Conservation (phyloP, 2,329 filamentous ascomycete species). For the Neopestalotiopsis sp. region DNA sequence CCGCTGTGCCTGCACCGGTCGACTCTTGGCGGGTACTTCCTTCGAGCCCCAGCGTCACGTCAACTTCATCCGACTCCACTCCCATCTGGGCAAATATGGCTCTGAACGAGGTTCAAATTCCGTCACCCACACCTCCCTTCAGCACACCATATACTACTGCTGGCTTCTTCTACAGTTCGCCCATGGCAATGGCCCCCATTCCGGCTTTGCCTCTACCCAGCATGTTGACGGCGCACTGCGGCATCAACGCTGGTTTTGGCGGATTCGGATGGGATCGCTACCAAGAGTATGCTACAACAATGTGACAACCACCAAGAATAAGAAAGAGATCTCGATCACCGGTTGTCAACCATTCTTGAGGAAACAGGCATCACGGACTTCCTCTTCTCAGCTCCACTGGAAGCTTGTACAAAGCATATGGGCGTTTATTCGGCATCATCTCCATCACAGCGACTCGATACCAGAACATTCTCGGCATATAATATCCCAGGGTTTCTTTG, state of each 20-base stretch:
- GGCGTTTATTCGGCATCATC: constrained; percentile 43
- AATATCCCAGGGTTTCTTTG: constrained; percentile 32
- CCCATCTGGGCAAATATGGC: constrained; percentile 81
- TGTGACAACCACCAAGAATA: constrained; percentile 71
- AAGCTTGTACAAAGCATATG: constrained; percentile 27
- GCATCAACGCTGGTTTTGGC: constrained; percentile 75
- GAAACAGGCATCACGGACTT: constrained; percentile 26
- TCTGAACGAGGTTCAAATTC: constrained; percentile 74
- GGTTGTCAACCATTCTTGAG: constrained; percentile 49
- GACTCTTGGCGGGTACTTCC: constrained; percentile 91
- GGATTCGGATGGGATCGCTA: constrained; percentile 87
- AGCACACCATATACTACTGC: constrained; percentile 78
- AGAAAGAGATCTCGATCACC: constrained; percentile 50
- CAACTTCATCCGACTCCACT: constrained; percentile 71
- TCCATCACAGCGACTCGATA: constrained; percentile 31
- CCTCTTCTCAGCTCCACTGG: not conserved
- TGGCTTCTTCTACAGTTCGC: constrained; percentile 79
- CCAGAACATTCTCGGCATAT: constrained; percentile 27
- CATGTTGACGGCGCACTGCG: constrained; percentile 85
- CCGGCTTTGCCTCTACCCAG: constrained; percentile 82
- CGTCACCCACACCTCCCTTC: constrained; percentile 81
- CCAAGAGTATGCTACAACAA: constrained; percentile 84
- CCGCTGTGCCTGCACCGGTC: constrained; percentile 70
- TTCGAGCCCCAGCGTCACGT: constrained; percentile 82
- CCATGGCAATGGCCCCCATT: constrained; percentile 75